Percentiles rank a stretch among this genome's conserved stretches.
These are phyloP conservation scores for Candida dajiaensis DNA, from an alignment of 805 yeast species.

Conservation along the genomic window DNA sequence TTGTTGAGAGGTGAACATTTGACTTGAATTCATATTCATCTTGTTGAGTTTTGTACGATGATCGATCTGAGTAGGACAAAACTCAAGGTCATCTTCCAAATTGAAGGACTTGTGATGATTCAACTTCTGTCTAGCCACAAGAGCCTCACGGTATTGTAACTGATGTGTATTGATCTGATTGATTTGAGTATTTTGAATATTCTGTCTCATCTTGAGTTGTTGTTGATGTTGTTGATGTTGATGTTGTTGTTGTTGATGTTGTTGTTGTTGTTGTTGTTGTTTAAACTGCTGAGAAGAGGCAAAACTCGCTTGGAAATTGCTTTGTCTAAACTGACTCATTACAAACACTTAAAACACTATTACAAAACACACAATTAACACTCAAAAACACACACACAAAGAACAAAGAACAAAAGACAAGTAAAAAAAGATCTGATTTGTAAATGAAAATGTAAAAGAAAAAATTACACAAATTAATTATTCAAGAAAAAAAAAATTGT, in stretches of 20 bases:
- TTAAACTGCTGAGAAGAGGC: not conserved
- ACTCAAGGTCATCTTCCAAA: slow-evolving; percentile 64
- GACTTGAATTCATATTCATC: not conserved
- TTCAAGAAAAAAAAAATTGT: too few species aligned
- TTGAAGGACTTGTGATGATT: slow-evolving; percentile 67
- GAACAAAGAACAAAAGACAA: too few species aligned
- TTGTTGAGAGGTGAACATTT: not conserved
- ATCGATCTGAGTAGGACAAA: slow-evolving; percentile 42
- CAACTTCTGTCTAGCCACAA: slow-evolving; percentile 40
- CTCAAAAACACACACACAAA: too few species aligned
- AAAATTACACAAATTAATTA: too few species aligned
- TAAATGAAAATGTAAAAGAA: too few species aligned
- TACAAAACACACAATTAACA: too few species aligned
- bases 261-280: not conserved
- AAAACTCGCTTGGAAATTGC: slow-evolving; percentile 1
- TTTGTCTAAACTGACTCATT: not conserved
- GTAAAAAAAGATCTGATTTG: too few species aligned
- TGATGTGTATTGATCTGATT: slow-evolving; percentile 6
- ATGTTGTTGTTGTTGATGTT: not conserved
- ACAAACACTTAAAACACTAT: too few species aligned
- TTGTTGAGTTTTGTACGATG: not conserved
- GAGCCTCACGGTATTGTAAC: slow-evolving; percentile 17
- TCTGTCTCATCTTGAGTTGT: not conserved
- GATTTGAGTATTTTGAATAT: not conserved
- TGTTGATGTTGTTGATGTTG: not conserved